These are phyloP conservation scores for Hirsutella thompsonii DNA, from an alignment of 2,329 filamentous ascomycete genomes.

Conservation along the genomic window DNA sequence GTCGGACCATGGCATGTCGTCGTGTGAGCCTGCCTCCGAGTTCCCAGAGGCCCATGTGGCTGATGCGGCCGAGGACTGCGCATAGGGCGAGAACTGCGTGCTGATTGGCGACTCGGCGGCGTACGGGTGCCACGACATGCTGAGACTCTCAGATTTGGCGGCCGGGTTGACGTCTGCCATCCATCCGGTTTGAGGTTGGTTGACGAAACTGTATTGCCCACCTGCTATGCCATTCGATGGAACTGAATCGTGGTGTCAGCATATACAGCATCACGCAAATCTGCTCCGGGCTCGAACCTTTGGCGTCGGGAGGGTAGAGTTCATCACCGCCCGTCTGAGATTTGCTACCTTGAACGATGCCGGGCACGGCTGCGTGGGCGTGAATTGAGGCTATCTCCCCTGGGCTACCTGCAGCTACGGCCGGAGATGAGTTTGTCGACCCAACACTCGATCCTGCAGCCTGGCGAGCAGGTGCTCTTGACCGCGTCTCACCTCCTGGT, in stretches of 20 bases:
- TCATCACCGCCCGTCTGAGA: constrained; percentile 24
- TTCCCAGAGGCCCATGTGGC: constrained; percentile 26
- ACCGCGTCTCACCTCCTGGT: constrained; percentile 33
- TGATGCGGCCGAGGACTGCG: constrained; percentile 25
- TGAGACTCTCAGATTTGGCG: constrained; percentile 28
- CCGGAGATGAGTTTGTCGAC: constrained; percentile 36
- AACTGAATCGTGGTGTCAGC: constrained; percentile 12
- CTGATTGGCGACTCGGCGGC: constrained; percentile 36
- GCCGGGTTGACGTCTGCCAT: constrained; percentile 25
- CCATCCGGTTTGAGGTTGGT: constrained; percentile 28
- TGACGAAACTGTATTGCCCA: constrained; percentile 24
- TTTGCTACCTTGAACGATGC: neutral
- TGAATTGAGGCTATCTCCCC: constrained; percentile 25
- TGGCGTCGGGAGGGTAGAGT: constrained; percentile 23
- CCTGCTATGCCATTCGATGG: constrained; percentile 19
- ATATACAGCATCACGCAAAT: neutral
- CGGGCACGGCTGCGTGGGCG: constrained; percentile 7
- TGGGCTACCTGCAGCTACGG: constrained; percentile 27
- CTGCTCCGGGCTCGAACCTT: constrained; percentile 18
- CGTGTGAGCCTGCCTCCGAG: constrained; percentile 25
- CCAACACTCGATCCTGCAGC: constrained; percentile 24
- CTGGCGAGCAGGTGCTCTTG: constrained; percentile 26
- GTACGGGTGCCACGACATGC: constrained; percentile 34
- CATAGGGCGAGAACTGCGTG: constrained; percentile 36
- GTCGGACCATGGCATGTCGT: constrained; percentile 31